Evolutionary conservation across 495 filamentous ascomycete genomes (phyloP).

Genomic region (Lasiosphaeris hirsuta): DNA sequence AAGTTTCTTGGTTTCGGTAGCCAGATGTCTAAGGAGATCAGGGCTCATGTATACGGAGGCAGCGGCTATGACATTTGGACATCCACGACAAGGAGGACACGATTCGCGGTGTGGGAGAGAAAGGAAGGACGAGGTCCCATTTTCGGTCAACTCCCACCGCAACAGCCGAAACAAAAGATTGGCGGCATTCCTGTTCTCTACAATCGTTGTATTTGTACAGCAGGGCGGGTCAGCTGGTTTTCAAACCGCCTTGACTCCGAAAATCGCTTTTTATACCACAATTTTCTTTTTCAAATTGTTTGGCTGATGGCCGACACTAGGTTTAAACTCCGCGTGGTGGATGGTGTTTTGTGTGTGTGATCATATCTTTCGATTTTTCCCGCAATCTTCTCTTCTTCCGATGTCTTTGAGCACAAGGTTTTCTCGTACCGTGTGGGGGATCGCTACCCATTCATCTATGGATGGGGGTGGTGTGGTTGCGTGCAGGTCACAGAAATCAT

Average conservation of each 20-base stretch:
- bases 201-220: constrained; percentile 55
- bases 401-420: background rate
- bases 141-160: background rate
- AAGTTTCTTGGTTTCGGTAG: constrained; percentile 10
- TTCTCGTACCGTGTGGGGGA: background rate
- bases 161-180: background rate
- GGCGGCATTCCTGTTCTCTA: constrained; percentile 37
- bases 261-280: constrained; percentile 19
- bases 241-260: constrained; percentile 33
- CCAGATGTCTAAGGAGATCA: background rate
- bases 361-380: background rate
- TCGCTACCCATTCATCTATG: background rate
- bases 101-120: background rate
- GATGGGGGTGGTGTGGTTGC: background rate
- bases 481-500: background rate
- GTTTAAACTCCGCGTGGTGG: background rate
- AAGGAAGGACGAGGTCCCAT: background rate
- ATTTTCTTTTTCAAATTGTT: background rate
- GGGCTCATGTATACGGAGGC: background rate
- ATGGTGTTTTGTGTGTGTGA: background rate
- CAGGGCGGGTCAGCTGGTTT: constrained; percentile 31
- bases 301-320: background rate
- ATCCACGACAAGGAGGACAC: background rate
- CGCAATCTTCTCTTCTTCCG: background rate
- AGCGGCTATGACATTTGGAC: background rate